These are phyloP conservation scores for Rhododendron williamsianum DNA, from an alignment of 148 eudicot genomes.

Conservation along the genomic window DNA sequence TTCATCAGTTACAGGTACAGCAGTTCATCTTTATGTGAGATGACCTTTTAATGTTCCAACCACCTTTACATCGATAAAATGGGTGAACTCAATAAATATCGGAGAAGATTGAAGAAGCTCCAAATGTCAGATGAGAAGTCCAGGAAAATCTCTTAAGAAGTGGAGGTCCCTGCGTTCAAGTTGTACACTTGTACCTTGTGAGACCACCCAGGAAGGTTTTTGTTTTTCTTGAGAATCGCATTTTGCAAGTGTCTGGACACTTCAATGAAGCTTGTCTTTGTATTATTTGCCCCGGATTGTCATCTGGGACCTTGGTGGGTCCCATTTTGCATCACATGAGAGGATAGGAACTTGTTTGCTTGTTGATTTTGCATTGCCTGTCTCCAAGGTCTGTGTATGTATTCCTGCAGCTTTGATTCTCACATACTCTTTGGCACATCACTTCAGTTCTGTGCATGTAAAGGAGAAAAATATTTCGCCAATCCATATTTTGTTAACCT, in stretches of 20 bases:
- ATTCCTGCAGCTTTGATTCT: not conserved
- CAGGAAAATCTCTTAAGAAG: not conserved
- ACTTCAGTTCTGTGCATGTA: not conserved
- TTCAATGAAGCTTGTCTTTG: not conserved
- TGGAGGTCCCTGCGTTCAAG: not conserved
- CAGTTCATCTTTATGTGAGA: not conserved
- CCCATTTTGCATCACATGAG: not conserved
- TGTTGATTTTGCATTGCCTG: not conserved
- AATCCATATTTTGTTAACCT: not conserved
- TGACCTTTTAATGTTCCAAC: not conserved
- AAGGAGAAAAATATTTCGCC: not conserved
- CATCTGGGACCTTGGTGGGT: not conserved
- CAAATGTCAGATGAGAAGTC: not conserved
- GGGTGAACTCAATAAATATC: not conserved
- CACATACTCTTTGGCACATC: not conserved
- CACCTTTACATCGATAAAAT: not conserved
- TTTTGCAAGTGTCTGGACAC: not conserved
- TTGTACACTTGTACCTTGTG: no score
- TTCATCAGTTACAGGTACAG: not conserved
- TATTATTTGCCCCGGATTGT: not conserved
- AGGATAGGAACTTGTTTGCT: not conserved
- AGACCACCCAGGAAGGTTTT: no score
- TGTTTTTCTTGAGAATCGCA: not conserved
- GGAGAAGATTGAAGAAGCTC: not conserved
- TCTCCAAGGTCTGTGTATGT: not conserved